These are phyloP conservation scores for Pythium vanterpoolii DNA, from an alignment of 352 stramenopile genomes.

Conservation along the genomic window DNA sequence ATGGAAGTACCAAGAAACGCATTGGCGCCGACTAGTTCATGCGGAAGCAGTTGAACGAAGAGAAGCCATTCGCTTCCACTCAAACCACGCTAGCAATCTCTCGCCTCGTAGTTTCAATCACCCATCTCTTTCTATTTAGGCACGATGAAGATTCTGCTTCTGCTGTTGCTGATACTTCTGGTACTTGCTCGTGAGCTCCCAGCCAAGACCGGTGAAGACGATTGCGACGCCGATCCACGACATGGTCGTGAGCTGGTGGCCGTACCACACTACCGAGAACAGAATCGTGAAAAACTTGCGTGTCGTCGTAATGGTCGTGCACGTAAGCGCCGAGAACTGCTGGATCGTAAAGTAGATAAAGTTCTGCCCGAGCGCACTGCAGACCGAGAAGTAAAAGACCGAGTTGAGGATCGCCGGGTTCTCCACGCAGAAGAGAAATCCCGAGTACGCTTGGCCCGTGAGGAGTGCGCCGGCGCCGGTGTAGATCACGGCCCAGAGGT, in stretches of 20 bases:
- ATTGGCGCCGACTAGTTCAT: constrained; percentile 27
- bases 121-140: constrained; percentile 22
- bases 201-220: constrained; percentile 89
- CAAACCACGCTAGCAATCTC: background rate
- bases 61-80: background rate
- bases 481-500: constrained; percentile 87
- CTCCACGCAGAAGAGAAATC: constrained; percentile 77
- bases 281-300: constrained; percentile 99
- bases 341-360: constrained; percentile 99
- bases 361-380: constrained; percentile 96
- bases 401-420: constrained; percentile 83
- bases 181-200: constrained; percentile 85
- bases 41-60: background rate
- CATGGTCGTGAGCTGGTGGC: constrained; percentile 89
- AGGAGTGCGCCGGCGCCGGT: constrained; percentile 69
- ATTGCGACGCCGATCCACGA: constrained; percentile 91
- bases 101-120: background rate
- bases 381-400: constrained; percentile 94
- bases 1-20: constrained; percentile 30
- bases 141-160: constrained; percentile 26
- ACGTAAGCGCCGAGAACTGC: constrained; percentile 97
- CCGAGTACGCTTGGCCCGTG: constrained; percentile 66
- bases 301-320: constrained; percentile 99
- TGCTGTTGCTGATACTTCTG: constrained; percentile 75
- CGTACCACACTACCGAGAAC: constrained; percentile 96